These are phyloP conservation scores for Wickerhamomyces alni DNA, from an alignment of 805 yeast genomes.

Conservation along the genomic window DNA sequence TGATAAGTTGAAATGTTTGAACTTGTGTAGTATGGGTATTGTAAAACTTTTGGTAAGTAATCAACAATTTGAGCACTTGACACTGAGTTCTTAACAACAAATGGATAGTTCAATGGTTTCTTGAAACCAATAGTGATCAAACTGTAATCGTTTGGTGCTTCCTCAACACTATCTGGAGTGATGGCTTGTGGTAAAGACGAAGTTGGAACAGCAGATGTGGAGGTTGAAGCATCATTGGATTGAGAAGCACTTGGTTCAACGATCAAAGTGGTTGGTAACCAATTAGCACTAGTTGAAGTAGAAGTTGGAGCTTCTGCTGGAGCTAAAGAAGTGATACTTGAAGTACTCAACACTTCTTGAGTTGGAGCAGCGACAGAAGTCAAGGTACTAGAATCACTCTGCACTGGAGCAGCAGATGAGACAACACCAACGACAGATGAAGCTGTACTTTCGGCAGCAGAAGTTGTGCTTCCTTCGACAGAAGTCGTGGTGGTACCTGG, in stretches of 20 bases:
- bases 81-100: conserved; percentile 64
- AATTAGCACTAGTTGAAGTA: conserved; percentile 20
- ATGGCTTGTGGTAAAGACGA: conserved; percentile 72
- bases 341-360: conserved; percentile 14
- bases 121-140: conserved; percentile 75
- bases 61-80: conserved; percentile 83
- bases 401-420: background rate
- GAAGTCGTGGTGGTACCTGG: background rate
- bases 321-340: background rate
- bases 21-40: conserved; percentile 43
- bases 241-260: conserved; percentile 26
- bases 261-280: conserved; percentile 41
- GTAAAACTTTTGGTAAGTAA: conserved; percentile 71
- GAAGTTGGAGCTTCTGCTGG: conserved; percentile 9
- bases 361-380: background rate
- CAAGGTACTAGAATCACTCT: background rate
- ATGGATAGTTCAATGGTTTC: conserved; percentile 74
- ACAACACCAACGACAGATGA: background rate
- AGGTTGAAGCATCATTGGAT: conserved; percentile 18
- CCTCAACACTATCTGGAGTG: conserved; percentile 47
- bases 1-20: conserved; percentile 53
- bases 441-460: background rate
- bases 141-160: conserved; percentile 42
- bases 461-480: too few species aligned
- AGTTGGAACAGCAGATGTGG: conserved; percentile 27